Evolutionary conservation across 2,329 filamentous ascomycete genomes (phyloP), one percentile per base, ranked within the genome.

Genomic region (Calonectria henricotiae): DNA sequence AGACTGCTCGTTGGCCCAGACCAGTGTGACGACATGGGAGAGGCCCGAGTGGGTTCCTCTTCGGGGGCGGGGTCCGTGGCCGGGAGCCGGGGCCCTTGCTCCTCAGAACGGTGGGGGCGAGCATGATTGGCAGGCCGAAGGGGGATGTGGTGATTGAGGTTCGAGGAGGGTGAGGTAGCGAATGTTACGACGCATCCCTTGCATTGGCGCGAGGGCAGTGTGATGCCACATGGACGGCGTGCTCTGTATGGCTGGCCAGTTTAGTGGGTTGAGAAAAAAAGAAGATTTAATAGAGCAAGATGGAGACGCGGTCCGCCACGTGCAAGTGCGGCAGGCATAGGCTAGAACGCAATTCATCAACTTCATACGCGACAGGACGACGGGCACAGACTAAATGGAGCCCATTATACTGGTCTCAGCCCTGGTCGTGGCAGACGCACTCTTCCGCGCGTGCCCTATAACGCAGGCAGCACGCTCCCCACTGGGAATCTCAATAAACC

Each of bases 21-120:
- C 39, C 54, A n/a, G 65, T 62, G 68, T 71, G 65, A 68, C 62
- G 64, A 55, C 65, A 72, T 65, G 68, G 68, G 68, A 43, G 30
- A 30, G 17, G 15, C 30, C 72, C 43, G 62, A 60, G 65, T 41
- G 67, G 55, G 69, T 43, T 64, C 69, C 67, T 71, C 69, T 46
- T 71, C 68, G 66, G 70, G 74, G 69, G 68, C 69, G 71, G 75
- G 70, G 65, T 66, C 71, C 68, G 74, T 70, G 58, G 70, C 77
- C 76, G 76, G 77, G 69, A 74, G 72, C 73, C 62, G 68, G 75
- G 74, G 69, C 55, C 70, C 74, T 71, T 74, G 75, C 73, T 79
- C 76, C 75, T 77, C 78, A 79, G 68, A 69, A 60, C 54, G 65
- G 62, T 76, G 78, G 77, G 70, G 78, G 70, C 49, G 67, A 67